phyloP scores from a whole-genome alignment of 2,329 filamentous ascomycete genomes.

The Sporothrix phasma region DNA sequence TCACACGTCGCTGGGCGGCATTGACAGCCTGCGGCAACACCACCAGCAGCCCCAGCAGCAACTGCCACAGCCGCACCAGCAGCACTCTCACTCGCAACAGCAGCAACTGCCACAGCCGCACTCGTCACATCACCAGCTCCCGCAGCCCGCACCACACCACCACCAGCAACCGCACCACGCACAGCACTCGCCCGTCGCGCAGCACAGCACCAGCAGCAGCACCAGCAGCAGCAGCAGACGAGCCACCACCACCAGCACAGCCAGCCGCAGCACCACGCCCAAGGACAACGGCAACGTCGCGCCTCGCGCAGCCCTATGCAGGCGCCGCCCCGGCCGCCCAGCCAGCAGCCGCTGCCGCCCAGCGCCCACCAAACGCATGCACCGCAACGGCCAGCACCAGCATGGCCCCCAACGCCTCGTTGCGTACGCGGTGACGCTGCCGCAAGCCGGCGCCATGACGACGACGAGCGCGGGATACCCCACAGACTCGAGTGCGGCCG shows the following conservation, averaged over 20 bases:
- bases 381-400: constrained; percentile 5
- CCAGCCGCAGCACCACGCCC: not conserved
- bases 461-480: not conserved
- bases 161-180: constrained; percentile 9
- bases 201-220: constrained; percentile 10
- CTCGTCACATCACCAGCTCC: constrained; percentile 2
- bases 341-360: constrained; percentile 30
- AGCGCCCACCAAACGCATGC: constrained; percentile 32
- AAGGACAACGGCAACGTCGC: not conserved
- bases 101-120: constrained; percentile 4
- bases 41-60: constrained; percentile 35
- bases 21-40: constrained; percentile 48
- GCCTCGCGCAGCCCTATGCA: too few relatives aligned
- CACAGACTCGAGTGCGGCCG: not conserved
- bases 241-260: constrained; percentile 24
- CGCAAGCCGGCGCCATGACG: not conserved
- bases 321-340: constrained; percentile 21
- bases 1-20: constrained; percentile 43
- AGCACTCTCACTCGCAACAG: constrained; percentile 22
- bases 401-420: not conserved
- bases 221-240: not conserved
- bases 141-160: not conserved
- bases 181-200: constrained; percentile 12
- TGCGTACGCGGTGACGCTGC: not conserved
- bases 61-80: constrained; percentile 23